A percentile compares a stretch with the other conserved stretches of the same genome.
phyloP scores from a whole-genome alignment of 2,329 filamentous ascomycete species.

The Xylaria multiplex region DNA sequence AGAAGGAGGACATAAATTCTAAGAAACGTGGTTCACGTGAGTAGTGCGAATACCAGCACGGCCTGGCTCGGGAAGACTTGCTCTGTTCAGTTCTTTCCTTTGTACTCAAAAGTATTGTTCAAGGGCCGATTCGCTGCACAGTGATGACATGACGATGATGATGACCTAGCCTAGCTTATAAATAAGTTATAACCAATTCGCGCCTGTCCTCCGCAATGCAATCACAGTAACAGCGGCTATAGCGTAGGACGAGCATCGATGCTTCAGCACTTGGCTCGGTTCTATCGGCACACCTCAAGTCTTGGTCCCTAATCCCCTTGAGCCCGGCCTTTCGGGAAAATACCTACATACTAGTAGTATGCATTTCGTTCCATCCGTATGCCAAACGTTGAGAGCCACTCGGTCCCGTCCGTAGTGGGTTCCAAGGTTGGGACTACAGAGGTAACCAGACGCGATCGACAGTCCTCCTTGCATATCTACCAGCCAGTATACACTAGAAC shows the following conservation, averaged over 20 bases:
- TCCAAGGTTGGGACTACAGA: not conserved
- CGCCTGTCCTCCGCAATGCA: not conserved
- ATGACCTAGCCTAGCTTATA: not conserved
- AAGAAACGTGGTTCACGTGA: not conserved
- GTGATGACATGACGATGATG: constrained; percentile 1
- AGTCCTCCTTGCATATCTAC: constrained; percentile 9
- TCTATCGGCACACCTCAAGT: constrained; percentile 26
- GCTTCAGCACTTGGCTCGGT: constrained; percentile 24
- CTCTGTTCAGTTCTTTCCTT: not conserved
- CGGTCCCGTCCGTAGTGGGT: constrained; percentile 2
- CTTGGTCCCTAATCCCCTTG: constrained; percentile 5
- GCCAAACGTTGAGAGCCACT: constrained; percentile 7
- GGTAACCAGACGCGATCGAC: constrained; percentile 23
- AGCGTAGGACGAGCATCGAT: constrained; percentile 2
- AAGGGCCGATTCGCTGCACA: constrained; percentile 2
- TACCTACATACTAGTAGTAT: constrained; percentile 1
- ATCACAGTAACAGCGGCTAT: not conserved
- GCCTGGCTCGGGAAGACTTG: not conserved
- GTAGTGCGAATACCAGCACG: not conserved
- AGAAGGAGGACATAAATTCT: not conserved
- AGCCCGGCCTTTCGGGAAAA: constrained; percentile 5
- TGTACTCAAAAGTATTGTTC: not conserved
- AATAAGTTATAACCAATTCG: not conserved
- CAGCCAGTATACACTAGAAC: not conserved
- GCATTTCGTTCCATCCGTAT: constrained; percentile 17